Base-by-base conservation (phyloP, 768 basidiomycete genomes). In the Strobilomyces dryophilus region DNA sequence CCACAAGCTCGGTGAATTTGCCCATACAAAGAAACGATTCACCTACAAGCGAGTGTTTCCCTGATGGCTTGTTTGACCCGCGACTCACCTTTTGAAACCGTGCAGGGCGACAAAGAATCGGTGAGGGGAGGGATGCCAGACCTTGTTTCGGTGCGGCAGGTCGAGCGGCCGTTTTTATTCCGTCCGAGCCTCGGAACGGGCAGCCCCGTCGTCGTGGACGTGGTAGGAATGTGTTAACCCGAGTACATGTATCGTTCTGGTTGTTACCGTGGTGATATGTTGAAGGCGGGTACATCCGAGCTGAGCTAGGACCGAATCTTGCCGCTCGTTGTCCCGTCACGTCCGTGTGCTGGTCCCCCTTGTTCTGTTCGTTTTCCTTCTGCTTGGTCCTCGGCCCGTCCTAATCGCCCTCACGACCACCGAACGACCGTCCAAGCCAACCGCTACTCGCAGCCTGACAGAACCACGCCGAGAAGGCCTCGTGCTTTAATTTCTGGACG, bases 1-100 rank as follows among this genome's bases (percentile, higher is more conserved):
- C 0, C 95, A 99, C 69, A 99, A 99, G 70, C 72, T 98, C 48
- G 95, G 95, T 49, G 94, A 98, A 76, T 98, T 98, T 70, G 75
- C 92, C 37, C 82, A 85, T 60, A 98, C 95, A 34, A 85, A 87
- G 74, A 94, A 92, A 71, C 81, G 81, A 50, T 95, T 94, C 69
- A 80, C 76, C 31, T 93, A 85, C 75, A 89, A 83, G 93, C 93
- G 66, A 66, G 90, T 84, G 36, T 51, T 2, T 55, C 45, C 21
- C 40, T 12, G 17, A 6, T 29, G 24, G 15, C 12, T 47, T 49
- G 32, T 29, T 43, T 1, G 18, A 36, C 15, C 2, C 8, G 6
- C 8, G 26, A 44, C 53, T 60, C 41, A 52, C 29, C 12, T 47
- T 24, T 50, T 49, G 43, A 34, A 26, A 51, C 20, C 2, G 9